phyloP scores from a whole-genome alignment of 768 basidiomycete species.

The Pholiota conissans region DNA sequence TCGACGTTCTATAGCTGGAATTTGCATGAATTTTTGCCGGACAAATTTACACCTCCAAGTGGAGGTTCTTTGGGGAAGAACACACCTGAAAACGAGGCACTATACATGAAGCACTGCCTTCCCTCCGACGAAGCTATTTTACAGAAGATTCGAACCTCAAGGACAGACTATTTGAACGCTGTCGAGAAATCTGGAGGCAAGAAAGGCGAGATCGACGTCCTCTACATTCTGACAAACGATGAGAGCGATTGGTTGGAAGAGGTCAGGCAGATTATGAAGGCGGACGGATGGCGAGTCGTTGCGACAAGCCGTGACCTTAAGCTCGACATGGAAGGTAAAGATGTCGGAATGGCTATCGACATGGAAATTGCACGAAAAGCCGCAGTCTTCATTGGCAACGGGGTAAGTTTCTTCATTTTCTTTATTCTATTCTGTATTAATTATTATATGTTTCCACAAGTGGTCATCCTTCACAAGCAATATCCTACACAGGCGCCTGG shows the following conservation, averaged over 20 bases:
- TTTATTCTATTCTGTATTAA: not conserved
- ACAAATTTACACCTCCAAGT: constrained; percentile 40
- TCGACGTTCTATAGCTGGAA: constrained; percentile 53
- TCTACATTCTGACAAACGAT: constrained; percentile 56
- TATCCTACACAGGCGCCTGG: constrained; percentile 7
- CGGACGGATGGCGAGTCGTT: constrained; percentile 46
- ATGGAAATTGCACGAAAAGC: constrained; percentile 52
- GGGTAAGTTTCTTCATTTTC: constrained; percentile 35
- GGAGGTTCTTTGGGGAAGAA: constrained; percentile 28
- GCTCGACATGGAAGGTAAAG: constrained; percentile 27
- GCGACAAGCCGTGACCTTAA: constrained; percentile 44
- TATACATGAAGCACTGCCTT: constrained; percentile 44
- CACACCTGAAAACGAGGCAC: constrained; percentile 37
- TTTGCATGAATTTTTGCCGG: constrained; percentile 42
- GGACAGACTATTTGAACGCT: constrained; percentile 33
- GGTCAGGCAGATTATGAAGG: constrained; percentile 35
- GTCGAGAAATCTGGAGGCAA: constrained; percentile 14
- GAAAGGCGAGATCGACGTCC: constrained; percentile 32
- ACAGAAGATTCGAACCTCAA: constrained; percentile 37
- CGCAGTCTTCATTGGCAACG: constrained; percentile 54
- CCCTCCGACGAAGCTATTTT: constrained; percentile 43
- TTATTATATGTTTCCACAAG: not conserved
- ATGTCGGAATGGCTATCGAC: constrained; percentile 50
- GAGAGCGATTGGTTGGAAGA: constrained; percentile 41
- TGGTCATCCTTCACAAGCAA: constrained; percentile 11